Base-by-base conservation (phyloP, 2,329 filamentous ascomycete species). In the Akanthomyces lecanii region DNA sequence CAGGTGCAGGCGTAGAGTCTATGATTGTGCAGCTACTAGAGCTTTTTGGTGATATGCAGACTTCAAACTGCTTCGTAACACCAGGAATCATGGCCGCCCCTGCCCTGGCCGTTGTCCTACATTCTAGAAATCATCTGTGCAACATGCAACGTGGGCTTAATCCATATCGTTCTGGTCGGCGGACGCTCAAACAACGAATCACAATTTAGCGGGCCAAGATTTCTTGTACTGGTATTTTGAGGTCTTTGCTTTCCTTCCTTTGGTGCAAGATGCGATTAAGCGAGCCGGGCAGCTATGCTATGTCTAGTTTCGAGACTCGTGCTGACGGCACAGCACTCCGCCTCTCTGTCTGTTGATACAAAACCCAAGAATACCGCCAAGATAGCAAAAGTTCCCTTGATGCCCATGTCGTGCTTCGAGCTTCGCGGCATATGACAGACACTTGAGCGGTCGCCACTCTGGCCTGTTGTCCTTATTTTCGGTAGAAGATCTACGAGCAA, bases 401-500 rank as follows among this genome's bases (percentile, higher is more conserved):
- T 44, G 25, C 16, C 16, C 53, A 45, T 21, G 25, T 23, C 4
- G 53, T 45, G 28, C 25, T 10, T 55, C 23, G 38, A 28, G 5
- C 23, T 30, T 28, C 23, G 12, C 36, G 42, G 25, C n/a, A 56
- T 30, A 56, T 18, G n/a, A 42, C 16, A n/a, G 25, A 14, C 38
- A 28, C 30, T n/a, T 11, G 28, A 14, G 55, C 18, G 14, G 44
- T 44, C 6, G 18, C 36, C 36, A 38, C 25, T 14, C 3, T 51
- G 18, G 18, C 57, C 12, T 60, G 5, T 16, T 40, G 45, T 36
- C 40, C 53, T 75, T 75, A 85, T 70, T 85, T 85, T 65, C 82
- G 75, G 73, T 85, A 85, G 68, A 83, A 85, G 67, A 85, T 81
- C 82, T 82, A 68, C 62, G 69, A 45, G 66, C 58, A 62, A 66